A percentile compares a stretch with the other conserved stretches of the same genome.
phyloP scores from a whole-genome alignment of 306 rosid genomes.

The Begonia masoniana region DNA sequence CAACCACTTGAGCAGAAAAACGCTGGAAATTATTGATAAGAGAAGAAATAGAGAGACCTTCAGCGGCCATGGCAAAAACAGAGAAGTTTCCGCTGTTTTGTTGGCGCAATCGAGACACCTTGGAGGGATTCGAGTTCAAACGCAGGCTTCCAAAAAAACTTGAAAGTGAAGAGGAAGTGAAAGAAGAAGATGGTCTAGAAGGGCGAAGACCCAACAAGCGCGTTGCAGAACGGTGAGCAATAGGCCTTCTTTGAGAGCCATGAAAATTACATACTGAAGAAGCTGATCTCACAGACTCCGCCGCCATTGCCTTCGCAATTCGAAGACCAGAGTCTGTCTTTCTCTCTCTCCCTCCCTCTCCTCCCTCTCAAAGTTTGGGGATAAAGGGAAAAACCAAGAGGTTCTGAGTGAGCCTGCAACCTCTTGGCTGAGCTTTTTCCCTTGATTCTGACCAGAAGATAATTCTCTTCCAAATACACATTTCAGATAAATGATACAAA shows the following conservation, averaged over 20 bases:
- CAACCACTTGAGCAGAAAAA: no score
- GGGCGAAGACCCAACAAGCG: slow-evolving; percentile 35
- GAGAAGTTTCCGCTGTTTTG: slow-evolving; percentile 32
- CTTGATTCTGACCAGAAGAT: no score
- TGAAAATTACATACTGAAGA: slow-evolving; percentile 39
- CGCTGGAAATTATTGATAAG: no score
- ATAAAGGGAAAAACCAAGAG: background rate
- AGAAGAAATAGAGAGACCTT: slow-evolving; percentile 31
- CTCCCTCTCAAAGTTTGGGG: background rate
- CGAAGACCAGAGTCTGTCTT: background rate
- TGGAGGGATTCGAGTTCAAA: slow-evolving; percentile 20
- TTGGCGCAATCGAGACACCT: slow-evolving; percentile 20
- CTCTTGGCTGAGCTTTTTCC: background rate
- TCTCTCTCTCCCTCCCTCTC: background rate
- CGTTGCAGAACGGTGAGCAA: slow-evolving; percentile 27
- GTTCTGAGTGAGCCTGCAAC: background rate
- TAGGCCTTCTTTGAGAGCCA: slow-evolving; percentile 44
- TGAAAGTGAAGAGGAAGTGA: slow-evolving; percentile 43
- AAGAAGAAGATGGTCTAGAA: slow-evolving; percentile 27
- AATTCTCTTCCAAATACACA: no score
- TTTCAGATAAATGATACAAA: no score
- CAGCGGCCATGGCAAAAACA: slow-evolving; percentile 68
- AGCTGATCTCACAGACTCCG: slow-evolving; percentile 43
- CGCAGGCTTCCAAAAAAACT: slow-evolving; percentile 33
- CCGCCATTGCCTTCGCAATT: slow-evolving; percentile 31